Evolutionary conservation across 495 filamentous ascomycete species (phyloP), one percentile per base, ranked within the genome.

Genomic region (Penicillium flavigenum): DNA sequence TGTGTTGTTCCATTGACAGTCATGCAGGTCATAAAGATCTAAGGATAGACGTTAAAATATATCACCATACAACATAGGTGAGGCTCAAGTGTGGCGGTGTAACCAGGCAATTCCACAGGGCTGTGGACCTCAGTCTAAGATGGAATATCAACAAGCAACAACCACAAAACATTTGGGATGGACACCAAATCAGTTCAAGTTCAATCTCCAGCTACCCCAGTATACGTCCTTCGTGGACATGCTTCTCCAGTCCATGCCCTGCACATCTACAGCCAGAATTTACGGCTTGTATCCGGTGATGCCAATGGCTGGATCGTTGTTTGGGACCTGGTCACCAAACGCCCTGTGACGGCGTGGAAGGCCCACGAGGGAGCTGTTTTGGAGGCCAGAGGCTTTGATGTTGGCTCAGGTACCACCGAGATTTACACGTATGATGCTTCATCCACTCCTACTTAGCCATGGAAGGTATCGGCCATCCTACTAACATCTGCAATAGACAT

Each of bases 201-300:
- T 47, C 62, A 66, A 31, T 70, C 79, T 48, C 84, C 85, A 31
- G 81, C 87, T 29, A 88, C 90, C 61, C 92, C 92, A 47, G 79
- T 82, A 49, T 93, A 94, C 66, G 85, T 98, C 47, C 82, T 98
- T 32, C 88, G 94, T 62, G 94, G 94, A 51, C 94, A 98, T 73
- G 79, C 81, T 29, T 75, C 89, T 2, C 86, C 89, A 53, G 88
- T 98, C 51, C 92, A 98, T 68, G 82, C 84, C 16, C 73, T 94
- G 26, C 71, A 82, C 52, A 89, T 98, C 68, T 81, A 89, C 59
- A 81, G 81, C 45, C 63, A 73, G 49, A 96, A 96, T 62, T 78
- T 83, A 47, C 86, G 90, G 10, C 86, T 98, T 1, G 65, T 93
- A 27, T 92, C 91, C 6, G 94, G 87, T 17, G 94, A 98, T 72